These are phyloP conservation scores for Ophiostoma piceae DNA, from an alignment of 2,329 filamentous ascomycete genomes.

Conservation along the genomic window DNA sequence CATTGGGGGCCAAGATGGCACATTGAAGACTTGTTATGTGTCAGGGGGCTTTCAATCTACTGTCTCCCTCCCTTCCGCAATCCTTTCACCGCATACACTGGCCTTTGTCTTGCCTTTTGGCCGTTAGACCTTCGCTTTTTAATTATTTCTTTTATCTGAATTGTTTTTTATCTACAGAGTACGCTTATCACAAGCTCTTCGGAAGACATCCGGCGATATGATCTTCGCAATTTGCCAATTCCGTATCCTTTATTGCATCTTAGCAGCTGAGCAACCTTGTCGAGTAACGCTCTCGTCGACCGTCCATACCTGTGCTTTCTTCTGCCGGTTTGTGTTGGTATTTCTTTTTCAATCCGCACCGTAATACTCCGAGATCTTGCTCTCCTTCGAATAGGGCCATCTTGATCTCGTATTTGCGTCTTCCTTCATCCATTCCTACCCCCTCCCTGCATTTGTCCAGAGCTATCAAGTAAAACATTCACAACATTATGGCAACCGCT, in stretches of 20 bases:
- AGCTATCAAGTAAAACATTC: no score
- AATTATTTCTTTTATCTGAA: background rate
- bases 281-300: background rate
- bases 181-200: background rate
- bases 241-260: background rate
- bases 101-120: background rate
- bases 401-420: no score
- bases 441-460: no score
- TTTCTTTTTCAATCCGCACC: background rate
- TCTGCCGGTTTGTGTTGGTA: background rate
- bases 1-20: constrained; percentile 5
- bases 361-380: no score
- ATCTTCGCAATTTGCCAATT: background rate
- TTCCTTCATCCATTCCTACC: no score
- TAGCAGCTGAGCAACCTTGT: background rate
- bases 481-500: no score
- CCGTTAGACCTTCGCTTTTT: background rate
- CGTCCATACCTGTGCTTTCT: background rate
- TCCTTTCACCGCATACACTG: background rate
- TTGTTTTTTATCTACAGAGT: background rate
- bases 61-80: background rate
- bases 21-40: background rate
- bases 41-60: no score
- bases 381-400: no score
- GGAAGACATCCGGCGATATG: background rate